Evolutionary conservation across 2,329 filamentous ascomycete species (phyloP).

Genomic region (Ascochyta koolunga): DNA sequence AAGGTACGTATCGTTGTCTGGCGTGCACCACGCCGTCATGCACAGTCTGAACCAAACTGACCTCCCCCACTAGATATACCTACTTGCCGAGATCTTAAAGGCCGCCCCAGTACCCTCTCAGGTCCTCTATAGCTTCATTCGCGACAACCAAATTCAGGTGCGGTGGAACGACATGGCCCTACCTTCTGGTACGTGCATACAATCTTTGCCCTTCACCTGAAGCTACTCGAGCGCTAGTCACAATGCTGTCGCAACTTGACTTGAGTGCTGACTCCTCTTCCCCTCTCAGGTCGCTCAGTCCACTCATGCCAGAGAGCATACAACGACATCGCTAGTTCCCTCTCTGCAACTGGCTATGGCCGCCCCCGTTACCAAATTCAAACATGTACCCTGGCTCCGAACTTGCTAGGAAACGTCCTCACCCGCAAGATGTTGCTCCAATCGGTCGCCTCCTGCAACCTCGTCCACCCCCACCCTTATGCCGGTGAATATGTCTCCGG

Average conservation of each 20-base stretch:
- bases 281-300: slow-evolving; percentile 42
- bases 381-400: slow-evolving; percentile 43
- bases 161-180: slow-evolving; percentile 58
- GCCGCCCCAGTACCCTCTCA: slow-evolving; percentile 52
- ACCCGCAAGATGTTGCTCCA: slow-evolving; percentile 40
- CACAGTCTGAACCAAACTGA: neutral
- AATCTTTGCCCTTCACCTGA: neutral
- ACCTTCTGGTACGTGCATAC: slow-evolving; percentile 53
- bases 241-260: neutral
- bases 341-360: slow-evolving; percentile 35
- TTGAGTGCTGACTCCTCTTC: slow-evolving; percentile 17
- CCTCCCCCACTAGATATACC: slow-evolving; percentile 38
- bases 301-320: slow-evolving; percentile 47
- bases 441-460: slow-evolving; percentile 54
- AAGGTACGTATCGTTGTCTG: slow-evolving; percentile 45
- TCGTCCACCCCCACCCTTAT: slow-evolving; percentile 49
- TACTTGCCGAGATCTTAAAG: slow-evolving; percentile 61
- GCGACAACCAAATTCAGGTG: slow-evolving; percentile 52
- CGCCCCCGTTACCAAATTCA: slow-evolving; percentile 38
- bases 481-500: slow-evolving; percentile 37
- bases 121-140: slow-evolving; percentile 53
- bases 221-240: neutral
- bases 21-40: slow-evolving; percentile 12
- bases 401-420: slow-evolving; percentile 44
- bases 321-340: slow-evolving; percentile 35